These are phyloP conservation scores for Bisporella sp. DNA, from an alignment of 2,329 filamentous ascomycete genomes.

Conservation along the genomic window DNA sequence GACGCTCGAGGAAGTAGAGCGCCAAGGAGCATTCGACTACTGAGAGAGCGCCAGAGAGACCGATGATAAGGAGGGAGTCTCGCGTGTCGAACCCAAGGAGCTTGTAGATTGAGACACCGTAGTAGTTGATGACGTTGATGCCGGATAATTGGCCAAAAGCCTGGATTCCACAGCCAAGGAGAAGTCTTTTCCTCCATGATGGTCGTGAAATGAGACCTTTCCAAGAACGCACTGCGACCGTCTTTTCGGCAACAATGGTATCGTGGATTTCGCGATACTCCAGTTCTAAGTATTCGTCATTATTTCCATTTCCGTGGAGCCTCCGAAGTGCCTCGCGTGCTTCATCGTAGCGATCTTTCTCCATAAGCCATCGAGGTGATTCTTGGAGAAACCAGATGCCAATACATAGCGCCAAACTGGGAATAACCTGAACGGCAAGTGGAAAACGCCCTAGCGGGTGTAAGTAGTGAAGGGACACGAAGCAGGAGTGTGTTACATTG, in stretches of 20 bases:
- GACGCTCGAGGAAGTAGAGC: slow-evolving; percentile 3
- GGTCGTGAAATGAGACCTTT: background rate
- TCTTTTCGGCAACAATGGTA: too few relatives aligned
- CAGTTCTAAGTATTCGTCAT: too few relatives aligned
- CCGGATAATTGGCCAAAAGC: slow-evolving; percentile 2
- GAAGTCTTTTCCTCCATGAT: slow-evolving; percentile 2
- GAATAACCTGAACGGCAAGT: too few relatives aligned
- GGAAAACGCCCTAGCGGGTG: too few relatives aligned
- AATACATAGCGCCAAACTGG: too few relatives aligned
- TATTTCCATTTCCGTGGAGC: background rate
- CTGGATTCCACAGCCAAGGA: background rate
- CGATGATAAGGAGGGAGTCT: background rate
- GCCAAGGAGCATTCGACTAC: slow-evolving; percentile 1
- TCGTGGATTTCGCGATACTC: too few relatives aligned
- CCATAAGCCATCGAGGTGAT: background rate
- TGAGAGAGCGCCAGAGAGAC: background rate
- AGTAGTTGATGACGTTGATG: slow-evolving; percentile 7
- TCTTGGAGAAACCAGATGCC: background rate
- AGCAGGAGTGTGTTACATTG: too few relatives aligned
- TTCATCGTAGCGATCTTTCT: background rate
- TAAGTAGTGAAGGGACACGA: too few relatives aligned
- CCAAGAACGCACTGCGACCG: background rate
- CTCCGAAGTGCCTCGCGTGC: background rate
- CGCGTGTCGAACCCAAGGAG: slow-evolving; percentile 3
- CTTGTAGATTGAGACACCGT: slow-evolving; percentile 8